Conservation (phyloP, 2,329 filamentous ascomycete species). For the Cyanodermella asteris region DNA sequence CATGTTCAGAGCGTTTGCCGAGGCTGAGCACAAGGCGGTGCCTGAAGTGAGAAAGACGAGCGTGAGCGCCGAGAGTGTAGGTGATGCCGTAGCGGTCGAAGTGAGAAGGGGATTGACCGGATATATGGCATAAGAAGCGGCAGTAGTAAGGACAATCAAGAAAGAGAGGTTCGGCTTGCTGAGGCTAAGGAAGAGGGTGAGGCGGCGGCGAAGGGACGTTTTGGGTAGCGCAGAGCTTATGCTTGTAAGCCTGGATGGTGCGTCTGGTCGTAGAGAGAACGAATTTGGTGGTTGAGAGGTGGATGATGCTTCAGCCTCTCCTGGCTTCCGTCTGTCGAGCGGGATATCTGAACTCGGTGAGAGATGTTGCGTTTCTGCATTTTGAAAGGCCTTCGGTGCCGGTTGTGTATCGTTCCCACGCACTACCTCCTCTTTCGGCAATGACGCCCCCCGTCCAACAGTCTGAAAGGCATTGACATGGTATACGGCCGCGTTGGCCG, state of each 20-base stretch:
- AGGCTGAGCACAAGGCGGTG: conserved; percentile 71
- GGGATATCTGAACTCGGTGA: too few species aligned
- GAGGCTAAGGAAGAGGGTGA: conserved; percentile 70
- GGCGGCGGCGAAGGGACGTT: conserved; percentile 37
- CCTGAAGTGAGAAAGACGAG: conserved; percentile 79
- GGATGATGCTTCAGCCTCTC: too few species aligned
- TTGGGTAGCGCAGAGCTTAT: conserved; percentile 34
- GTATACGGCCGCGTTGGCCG: too few species aligned
- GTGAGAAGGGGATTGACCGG: conserved; percentile 72
- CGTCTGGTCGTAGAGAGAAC: too few species aligned
- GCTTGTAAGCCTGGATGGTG: conserved; percentile 36
- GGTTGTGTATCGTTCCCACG: too few species aligned
- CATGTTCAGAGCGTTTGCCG: conserved; percentile 93
- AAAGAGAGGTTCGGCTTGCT: conserved; percentile 89
- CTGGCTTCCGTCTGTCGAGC: too few species aligned
- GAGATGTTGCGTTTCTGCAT: too few species aligned
- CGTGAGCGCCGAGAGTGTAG: conserved; percentile 74
- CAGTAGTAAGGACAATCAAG: conserved; percentile 75
- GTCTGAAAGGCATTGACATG: too few species aligned
- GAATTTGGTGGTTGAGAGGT: too few species aligned
- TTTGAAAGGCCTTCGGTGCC: too few species aligned
- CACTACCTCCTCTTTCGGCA: too few species aligned
- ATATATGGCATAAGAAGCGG: conserved; percentile 79
- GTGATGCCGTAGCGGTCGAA: conserved; percentile 41
- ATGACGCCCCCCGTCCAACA: too few species aligned